Conservation (phyloP, 2,329 filamentous ascomycete species). For the Diaporthe longicolla region DNA sequence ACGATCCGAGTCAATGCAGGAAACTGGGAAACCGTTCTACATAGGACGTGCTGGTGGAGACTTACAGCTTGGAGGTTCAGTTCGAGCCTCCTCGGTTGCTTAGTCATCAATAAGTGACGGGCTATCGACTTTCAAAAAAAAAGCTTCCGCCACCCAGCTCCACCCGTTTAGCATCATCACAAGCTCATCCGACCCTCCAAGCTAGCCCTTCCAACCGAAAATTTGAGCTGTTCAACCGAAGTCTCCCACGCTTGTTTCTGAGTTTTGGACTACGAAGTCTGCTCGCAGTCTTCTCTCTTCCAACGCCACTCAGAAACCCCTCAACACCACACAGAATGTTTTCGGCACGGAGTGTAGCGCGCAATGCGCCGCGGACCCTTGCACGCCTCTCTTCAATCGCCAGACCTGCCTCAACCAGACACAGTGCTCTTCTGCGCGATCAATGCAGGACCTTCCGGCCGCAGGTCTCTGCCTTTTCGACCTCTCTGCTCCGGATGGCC, state of each 20-base stretch:
- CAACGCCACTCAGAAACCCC: conserved; percentile 48
- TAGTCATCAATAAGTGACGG: conserved; percentile 2
- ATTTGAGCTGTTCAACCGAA: conserved; percentile 1
- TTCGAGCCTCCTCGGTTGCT: not conserved
- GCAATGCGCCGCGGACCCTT: conserved; percentile 76
- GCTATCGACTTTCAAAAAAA: conserved; percentile 5
- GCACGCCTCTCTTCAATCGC: conserved; percentile 69
- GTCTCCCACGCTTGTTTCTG: not conserved
- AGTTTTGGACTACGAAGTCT: conserved; percentile 39
- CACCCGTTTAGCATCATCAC: conserved; percentile 32
- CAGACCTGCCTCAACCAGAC: conserved; percentile 61
- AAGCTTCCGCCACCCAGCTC: conserved; percentile 5
- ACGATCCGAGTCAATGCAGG: too few relatives aligned
- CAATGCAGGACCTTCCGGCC: conserved; percentile 57
- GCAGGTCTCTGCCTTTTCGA: conserved; percentile 66
- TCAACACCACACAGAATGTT: conserved; percentile 69
- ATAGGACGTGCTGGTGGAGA: not conserved
- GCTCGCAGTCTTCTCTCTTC: conserved; percentile 43
- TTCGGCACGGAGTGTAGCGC: conserved; percentile 75
- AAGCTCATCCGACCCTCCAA: conserved; percentile 20
- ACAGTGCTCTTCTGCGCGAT: conserved; percentile 64
- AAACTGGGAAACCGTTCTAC: too few relatives aligned
- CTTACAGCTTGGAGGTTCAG: too few relatives aligned
- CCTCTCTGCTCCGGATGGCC: conserved; percentile 59
- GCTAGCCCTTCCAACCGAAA: conserved; percentile 31